Base-by-base conservation (phyloP, 805 yeast species). In the Candida jianshihensis region DNA sequence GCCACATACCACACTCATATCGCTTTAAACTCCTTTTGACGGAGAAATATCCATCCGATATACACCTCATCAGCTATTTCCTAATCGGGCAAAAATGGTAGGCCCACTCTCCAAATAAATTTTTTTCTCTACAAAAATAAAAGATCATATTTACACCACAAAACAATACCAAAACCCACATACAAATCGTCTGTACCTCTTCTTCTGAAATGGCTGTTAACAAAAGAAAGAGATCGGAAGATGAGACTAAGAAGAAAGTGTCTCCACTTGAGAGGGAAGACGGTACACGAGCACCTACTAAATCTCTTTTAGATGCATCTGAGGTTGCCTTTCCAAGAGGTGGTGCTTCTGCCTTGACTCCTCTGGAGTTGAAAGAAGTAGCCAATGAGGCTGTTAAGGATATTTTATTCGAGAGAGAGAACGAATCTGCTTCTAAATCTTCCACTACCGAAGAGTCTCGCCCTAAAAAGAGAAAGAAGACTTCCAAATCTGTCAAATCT, bases 371-470 rank as follows among this genome's bases (percentile, higher is more conserved):
- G 47, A 88, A 87, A 57, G 92, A 87, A 55, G 90, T 90, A 35
- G 81, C 95, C 28, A 88, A 87, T 56, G 95, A 90, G 60, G 99
- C 90, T 33, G 79, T 89, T 17, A 75, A 74, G 44, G 98, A 92
- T 62, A 92, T 85, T 28, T 64, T 89, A 34, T 84, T 85, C 43
- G 90, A 56, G 26, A 56, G 48, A 21, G 54, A 50, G 4, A 25
- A 13, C 26, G 24, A 31, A 24, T 22, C 37, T 17, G 6, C 41
- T 8, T 12, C 26, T 12, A 24, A 7, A 5, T 38, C 41, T 18
- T 35, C 43, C 14, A 38, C 46, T 5, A 33, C 39, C 5, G 48
- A 39, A 12, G 48, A 40, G 6, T 12, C 29, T 27, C 53, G 54
- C 36, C 60, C 64, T 26, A 59, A 53, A 40, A 76, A 64, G 61